Evolutionary conservation across 495 filamentous ascomycete species (phyloP).

Genomic region (Penicillium alfredii): DNA sequence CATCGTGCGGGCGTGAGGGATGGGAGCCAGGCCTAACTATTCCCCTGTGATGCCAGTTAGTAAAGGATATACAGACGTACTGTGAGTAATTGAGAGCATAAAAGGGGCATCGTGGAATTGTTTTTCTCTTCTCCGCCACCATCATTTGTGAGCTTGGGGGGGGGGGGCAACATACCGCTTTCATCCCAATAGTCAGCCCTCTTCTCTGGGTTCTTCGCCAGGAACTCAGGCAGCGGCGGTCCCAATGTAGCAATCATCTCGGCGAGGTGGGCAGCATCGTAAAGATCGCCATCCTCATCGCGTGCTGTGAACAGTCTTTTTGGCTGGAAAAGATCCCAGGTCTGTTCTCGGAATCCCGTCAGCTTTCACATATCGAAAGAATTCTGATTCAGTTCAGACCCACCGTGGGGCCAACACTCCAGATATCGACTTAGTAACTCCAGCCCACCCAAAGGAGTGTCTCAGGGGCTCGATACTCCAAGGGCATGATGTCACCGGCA

Average conservation of each 20-base stretch:
- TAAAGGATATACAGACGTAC: too few relatives aligned
- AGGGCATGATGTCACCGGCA: constrained; percentile 32
- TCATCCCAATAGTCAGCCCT: constrained; percentile 24
- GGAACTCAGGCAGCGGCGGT: constrained; percentile 32
- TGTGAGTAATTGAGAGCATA: too few relatives aligned
- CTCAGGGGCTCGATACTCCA: constrained; percentile 39
- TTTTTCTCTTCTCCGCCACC: too few relatives aligned
- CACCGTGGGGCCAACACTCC: constrained; percentile 46
- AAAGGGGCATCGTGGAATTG: too few relatives aligned
- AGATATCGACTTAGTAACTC: constrained; percentile 44
- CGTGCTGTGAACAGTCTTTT: constrained; percentile 36
- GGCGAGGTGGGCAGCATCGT: constrained; percentile 37
- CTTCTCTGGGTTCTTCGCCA: constrained; percentile 22
- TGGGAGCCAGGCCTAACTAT: constrained; percentile 23
- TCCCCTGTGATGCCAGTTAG: constrained; percentile 6
- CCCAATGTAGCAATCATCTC: constrained; percentile 40
- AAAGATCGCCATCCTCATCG: constrained; percentile 26
- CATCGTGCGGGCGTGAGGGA: constrained; percentile 19
- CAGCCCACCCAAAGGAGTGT: constrained; percentile 30
- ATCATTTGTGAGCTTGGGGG: too few relatives aligned
- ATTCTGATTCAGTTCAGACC: constrained; percentile 2
- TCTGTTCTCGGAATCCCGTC: too few relatives aligned
- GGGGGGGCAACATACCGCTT: constrained; percentile 20
- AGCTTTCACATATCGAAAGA: too few relatives aligned
- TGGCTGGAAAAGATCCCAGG: constrained; percentile 42